phyloP scores from a whole-genome alignment of 148 eudicot species.

The Silene latifolia region DNA sequence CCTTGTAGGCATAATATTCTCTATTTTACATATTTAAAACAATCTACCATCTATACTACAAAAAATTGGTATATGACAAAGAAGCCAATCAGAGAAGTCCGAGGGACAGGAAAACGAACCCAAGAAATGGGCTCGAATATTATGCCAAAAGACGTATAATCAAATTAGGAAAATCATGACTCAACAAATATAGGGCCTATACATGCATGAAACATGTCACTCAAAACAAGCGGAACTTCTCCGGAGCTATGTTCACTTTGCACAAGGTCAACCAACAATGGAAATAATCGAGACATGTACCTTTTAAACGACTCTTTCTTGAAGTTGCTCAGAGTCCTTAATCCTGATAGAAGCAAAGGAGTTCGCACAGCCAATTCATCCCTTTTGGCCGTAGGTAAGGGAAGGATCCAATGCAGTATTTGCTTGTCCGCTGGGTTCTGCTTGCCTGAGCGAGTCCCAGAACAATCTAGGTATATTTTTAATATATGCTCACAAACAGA shows the following conservation, averaged over 20 bases:
- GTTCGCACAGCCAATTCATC: slow-evolving; percentile 86
- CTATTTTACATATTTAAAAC: slow-evolving; percentile 24
- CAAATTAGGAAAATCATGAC: slow-evolving; percentile 18
- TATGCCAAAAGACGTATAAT: not conserved
- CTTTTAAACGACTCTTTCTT: slow-evolving; percentile 48
- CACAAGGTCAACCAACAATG: slow-evolving; percentile 46
- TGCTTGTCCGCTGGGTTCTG: slow-evolving; percentile 31
- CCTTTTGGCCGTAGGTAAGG: slow-evolving; percentile 68
- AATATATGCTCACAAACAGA: slow-evolving; percentile 64
- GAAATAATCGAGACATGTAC: slow-evolving; percentile 54
- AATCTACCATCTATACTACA: slow-evolving; percentile 30
- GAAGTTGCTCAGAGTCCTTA: slow-evolving; percentile 52
- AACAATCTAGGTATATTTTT: slow-evolving; percentile 67
- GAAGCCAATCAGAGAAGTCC: slow-evolving; percentile 14
- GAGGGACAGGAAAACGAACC: not conserved
- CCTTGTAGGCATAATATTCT: not conserved
- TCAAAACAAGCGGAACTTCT: slow-evolving; percentile 28
- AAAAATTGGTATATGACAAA: slow-evolving; percentile 28
- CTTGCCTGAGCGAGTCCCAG: slow-evolving; percentile 36
- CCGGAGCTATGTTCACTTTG: slow-evolving; percentile 35
- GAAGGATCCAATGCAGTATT: slow-evolving; percentile 60
- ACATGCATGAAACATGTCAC: slow-evolving; percentile 34
- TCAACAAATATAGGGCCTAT: slow-evolving; percentile 33
- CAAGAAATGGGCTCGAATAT: not conserved
- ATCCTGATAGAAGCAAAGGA: slow-evolving; percentile 55